A percentile compares a stretch with the other conserved stretches of the same genome.
phyloP scores from a whole-genome alignment of 2,329 filamentous ascomycete genomes.

The Tolypocladium album region DNA sequence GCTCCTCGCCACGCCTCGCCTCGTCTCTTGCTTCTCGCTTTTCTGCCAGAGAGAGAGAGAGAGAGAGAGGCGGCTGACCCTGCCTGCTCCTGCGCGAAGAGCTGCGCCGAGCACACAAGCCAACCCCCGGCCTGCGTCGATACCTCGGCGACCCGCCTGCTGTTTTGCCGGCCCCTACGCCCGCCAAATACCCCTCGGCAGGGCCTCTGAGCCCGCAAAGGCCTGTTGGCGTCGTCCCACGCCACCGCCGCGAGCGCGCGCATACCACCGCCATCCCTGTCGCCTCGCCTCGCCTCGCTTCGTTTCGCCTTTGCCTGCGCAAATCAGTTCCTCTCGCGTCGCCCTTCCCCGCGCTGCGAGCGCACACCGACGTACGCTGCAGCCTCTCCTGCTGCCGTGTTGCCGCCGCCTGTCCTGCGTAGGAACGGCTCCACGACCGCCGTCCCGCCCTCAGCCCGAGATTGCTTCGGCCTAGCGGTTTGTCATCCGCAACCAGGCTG shows the following conservation, averaged over 20 bases:
- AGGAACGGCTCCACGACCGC: not conserved
- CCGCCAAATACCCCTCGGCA: not conserved
- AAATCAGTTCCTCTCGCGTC: not conserved
- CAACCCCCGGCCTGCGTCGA: not conserved
- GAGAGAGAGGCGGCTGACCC: not conserved
- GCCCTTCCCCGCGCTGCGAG: not conserved
- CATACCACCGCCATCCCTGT: slow-evolving; percentile 2
- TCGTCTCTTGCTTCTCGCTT: too few relatives aligned
- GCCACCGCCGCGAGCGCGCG: not conserved
- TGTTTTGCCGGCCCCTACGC: not conserved
- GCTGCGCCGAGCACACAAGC: not conserved
- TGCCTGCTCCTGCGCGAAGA: not conserved
- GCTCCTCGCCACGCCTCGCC: not conserved
- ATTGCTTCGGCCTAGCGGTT: not conserved
- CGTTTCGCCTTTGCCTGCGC: slow-evolving; percentile 9
- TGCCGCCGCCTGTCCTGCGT: not conserved
- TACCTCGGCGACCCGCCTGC: not conserved
- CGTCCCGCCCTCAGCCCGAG: not conserved
- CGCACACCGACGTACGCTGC: not conserved
- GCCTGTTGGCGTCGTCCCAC: not conserved
- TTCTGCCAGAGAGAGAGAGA: too few relatives aligned
- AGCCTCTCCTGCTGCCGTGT: not conserved
- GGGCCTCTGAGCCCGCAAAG: not conserved
- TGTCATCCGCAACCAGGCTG: not conserved
- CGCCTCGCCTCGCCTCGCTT: slow-evolving; percentile 7